Conservation (phyloP, 225 moss, liverwort and hornwort species). For the Polytrichum formosum region DNA sequence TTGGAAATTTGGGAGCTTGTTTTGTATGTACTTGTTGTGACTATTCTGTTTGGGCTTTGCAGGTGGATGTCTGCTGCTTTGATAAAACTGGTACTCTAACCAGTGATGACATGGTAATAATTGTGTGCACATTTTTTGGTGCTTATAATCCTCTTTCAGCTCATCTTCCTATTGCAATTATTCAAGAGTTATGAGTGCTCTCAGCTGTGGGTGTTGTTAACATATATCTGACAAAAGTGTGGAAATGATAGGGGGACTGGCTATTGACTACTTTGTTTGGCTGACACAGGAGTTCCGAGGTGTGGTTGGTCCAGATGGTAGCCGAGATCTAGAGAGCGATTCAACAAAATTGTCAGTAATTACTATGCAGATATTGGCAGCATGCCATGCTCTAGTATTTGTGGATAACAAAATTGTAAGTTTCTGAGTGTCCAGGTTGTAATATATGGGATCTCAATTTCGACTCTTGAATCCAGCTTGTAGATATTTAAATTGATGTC, state of each 20-base stretch:
- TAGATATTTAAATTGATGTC: not conserved
- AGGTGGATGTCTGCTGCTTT: constrained; percentile 99
- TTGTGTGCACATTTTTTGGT: not conserved
- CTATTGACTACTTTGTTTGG: constrained; percentile 1
- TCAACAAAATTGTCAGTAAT: constrained; percentile 55
- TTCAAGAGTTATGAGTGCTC: not conserved
- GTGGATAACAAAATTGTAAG: constrained; percentile 97
- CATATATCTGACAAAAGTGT: no score
- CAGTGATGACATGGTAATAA: constrained; percentile 91
- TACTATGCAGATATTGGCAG: constrained; percentile 77
- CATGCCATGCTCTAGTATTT: constrained; percentile 93
- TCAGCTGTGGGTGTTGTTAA: no score
- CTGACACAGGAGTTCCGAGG: constrained; percentile 85
- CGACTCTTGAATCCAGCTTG: not conserved
- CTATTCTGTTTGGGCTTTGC: constrained; percentile 10
- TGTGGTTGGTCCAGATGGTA: constrained; percentile 61
- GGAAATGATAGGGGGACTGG: not conserved
- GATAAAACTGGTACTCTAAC: constrained; percentile 98
- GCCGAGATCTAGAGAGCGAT: constrained; percentile 49
- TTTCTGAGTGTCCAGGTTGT: constrained; percentile 6
- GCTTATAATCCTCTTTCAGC: not conserved
- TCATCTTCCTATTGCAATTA: not conserved
- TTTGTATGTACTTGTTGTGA: not conserved
- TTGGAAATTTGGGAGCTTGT: no score
- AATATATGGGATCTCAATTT: not conserved